Base-by-base conservation (phyloP, 2,329 filamentous ascomycete genomes). In the Diaporthe sp. region DNA sequence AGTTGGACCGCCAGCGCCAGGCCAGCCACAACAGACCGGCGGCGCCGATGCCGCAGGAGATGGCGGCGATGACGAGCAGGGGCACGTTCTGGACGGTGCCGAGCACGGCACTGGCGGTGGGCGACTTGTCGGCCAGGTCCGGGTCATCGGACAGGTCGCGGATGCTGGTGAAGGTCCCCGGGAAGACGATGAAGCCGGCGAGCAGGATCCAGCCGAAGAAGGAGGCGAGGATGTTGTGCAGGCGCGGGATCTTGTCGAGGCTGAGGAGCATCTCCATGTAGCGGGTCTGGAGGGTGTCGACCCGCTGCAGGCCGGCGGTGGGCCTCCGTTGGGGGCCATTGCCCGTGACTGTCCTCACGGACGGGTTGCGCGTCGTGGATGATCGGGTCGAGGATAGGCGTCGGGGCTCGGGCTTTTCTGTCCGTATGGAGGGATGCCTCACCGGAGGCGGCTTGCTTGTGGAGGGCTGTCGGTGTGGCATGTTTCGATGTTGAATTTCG, bases 131-230 rank as follows among this genome's bases (percentile, higher is more conserved):
- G 10, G 60, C 65, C n/a, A 76, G 57, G 1, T 34, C 57, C 5
- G 75, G 65, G n/a, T 74, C 47, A 0, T 68, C 55, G 39, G 71
- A 55, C 10, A 74, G 72, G 9, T 74, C 39, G 49, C 73, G 34
- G 47, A 76, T 81, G 37, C 83, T 86, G 60, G 86, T 88, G 79
- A 90, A 90, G 0, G 87, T 89, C 4, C 86, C 88, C 0, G 88
- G 88, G 53, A 89, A 85, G 63, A 90, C 84, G 20, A 90, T 82
- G 82, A 89, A 90, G 39, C 88, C 88, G 0, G 86, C 87, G 1
- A 90, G 84, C 2, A 90, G 83, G 49, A 89, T 82, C 87, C 86
- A 90, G 9, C 84, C 82, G 74, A 84, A 87, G 31, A 84, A 78
- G 12, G 83, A 82, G 71, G 86, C 86, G 28, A 87, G 81, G 70